phyloP scores from a whole-genome alignment of 2,329 filamentous ascomycete genomes.

The Neonectria faginata region DNA sequence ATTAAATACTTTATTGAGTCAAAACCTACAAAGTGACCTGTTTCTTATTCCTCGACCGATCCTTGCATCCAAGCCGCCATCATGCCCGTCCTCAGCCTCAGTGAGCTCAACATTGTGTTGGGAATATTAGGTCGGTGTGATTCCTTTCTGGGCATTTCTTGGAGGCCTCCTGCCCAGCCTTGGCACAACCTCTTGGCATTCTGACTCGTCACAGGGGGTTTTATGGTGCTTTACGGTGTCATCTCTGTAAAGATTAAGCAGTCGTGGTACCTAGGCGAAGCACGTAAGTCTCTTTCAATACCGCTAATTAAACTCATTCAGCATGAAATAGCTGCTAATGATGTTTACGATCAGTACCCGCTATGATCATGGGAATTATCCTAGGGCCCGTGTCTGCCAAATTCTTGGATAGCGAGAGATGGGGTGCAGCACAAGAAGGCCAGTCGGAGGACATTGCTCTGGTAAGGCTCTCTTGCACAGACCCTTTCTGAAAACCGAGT shows the following conservation, averaged over 20 bases:
- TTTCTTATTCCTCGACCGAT: no score
- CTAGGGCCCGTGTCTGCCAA: constrained; percentile 68
- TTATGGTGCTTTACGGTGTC: constrained; percentile 54
- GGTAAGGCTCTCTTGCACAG: constrained; percentile 22
- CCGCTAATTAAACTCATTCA: background rate
- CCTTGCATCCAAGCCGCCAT: no score
- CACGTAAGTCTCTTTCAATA: constrained; percentile 52
- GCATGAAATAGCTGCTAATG: no score
- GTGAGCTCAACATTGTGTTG: no score
- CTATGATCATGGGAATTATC: constrained; percentile 64
- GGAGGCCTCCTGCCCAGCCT: no score
- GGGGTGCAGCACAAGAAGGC: constrained; percentile 38
- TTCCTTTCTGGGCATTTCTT: no score
- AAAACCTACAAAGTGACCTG: no score
- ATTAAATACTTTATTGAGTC: no score
- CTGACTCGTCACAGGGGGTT: no score
- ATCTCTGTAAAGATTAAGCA: constrained; percentile 65
- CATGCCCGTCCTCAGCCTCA: no score
- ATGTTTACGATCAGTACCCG: constrained; percentile 57
- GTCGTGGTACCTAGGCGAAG: constrained; percentile 66
- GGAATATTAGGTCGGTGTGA: no score
- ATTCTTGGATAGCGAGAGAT: constrained; percentile 58
- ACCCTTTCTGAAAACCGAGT: constrained; percentile 26
- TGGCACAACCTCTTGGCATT: no score
- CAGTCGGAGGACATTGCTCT: constrained; percentile 55